A percentile compares a stretch with the other conserved stretches of the same genome.
Evolutionary conservation across 257 asterid species (phyloP).

Genomic region (Hygrophila difformis): DNA sequence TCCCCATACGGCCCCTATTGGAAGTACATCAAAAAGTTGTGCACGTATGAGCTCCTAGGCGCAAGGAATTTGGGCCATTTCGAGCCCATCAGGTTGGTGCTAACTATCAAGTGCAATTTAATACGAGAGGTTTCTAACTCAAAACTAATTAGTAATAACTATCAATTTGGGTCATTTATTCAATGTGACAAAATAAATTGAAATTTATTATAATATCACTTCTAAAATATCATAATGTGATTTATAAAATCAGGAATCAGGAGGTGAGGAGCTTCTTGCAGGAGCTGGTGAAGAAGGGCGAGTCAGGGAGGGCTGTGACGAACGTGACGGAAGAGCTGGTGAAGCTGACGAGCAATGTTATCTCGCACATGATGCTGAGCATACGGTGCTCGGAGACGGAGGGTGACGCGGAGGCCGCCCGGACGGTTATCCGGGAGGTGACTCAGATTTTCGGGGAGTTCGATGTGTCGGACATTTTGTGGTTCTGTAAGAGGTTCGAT

Average conservation of each 20-base stretch:
- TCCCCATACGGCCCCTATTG: conserved; percentile 54
- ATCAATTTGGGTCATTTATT: too few species aligned
- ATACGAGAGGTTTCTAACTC: too few species aligned
- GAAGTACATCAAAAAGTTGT: conserved; percentile 44
- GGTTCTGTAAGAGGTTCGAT: conserved; percentile 44
- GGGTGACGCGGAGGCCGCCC: conserved; percentile 33
- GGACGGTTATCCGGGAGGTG: conserved; percentile 44
- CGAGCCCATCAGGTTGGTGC: conserved; percentile 27
- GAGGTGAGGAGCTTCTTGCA: conserved; percentile 27
- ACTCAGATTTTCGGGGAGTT: conserved; percentile 55
- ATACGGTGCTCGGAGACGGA: conserved; percentile 35
- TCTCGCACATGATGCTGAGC: conserved; percentile 46
- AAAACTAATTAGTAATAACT: too few species aligned
- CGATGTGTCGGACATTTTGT: conserved; percentile 33
- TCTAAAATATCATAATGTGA: too few species aligned
- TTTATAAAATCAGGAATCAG: too few species aligned
- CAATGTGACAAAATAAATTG: too few species aligned
- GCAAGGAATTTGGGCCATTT: conserved; percentile 34
- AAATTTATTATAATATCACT: too few species aligned
- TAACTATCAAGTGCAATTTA: too few species aligned
- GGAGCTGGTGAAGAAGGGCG: conserved; percentile 18
- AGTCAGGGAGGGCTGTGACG: conserved; percentile 9
- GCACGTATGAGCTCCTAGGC: conserved; percentile 41
- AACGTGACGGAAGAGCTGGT: conserved; percentile 42
- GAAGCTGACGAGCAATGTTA: conserved; percentile 39